These are phyloP conservation scores for Colletotrichum sp. DNA, from an alignment of 2,329 filamentous ascomycete species.

Conservation along the genomic window DNA sequence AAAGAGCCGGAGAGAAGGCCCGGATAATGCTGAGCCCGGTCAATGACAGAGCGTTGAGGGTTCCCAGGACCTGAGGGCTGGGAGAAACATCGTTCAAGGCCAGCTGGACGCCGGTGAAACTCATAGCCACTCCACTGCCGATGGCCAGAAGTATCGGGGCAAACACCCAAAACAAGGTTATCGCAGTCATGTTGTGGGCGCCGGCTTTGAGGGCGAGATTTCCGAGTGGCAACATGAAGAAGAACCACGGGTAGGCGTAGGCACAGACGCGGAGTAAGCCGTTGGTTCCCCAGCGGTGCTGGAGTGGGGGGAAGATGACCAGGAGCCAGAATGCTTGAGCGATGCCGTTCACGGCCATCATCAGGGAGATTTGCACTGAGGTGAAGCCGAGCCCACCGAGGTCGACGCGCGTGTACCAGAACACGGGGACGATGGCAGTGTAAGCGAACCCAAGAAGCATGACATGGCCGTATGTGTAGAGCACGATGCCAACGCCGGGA, in stretches of 20 bases:
- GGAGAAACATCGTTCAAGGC: conserved; percentile 78
- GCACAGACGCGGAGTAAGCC: conserved; percentile 63
- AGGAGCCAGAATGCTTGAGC: conserved; percentile 76
- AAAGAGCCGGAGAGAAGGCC: conserved; percentile 68
- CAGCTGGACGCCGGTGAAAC: conserved; percentile 74
- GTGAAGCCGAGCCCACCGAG: conserved; percentile 72
- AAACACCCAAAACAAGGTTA: conserved; percentile 61
- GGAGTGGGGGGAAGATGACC: conserved; percentile 70
- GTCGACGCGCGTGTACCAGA: conserved; percentile 66
- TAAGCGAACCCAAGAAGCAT: conserved; percentile 75
- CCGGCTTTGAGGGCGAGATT: conserved; percentile 61
- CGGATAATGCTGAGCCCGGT: conserved; percentile 66
- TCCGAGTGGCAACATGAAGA: conserved; percentile 58
- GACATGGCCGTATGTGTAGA: conserved; percentile 69
- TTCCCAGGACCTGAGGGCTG: conserved; percentile 67
- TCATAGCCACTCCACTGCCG: conserved; percentile 70
- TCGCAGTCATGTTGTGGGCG: conserved; percentile 35
- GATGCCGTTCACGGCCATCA: conserved; percentile 68
- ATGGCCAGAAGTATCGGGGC: conserved; percentile 44
- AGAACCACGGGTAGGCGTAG: conserved; percentile 66
- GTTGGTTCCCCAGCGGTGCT: conserved; percentile 70
- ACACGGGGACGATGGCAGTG: conserved; percentile 73
- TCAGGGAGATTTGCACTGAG: conserved; percentile 66
- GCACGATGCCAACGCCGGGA: conserved; percentile 69
- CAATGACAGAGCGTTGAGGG: conserved; percentile 67